A percentile compares a stretch with the other conserved stretches of the same genome.
Evolutionary conservation across 768 basidiomycete genomes (phyloP).

Genomic region (Termitomyces sp.): DNA sequence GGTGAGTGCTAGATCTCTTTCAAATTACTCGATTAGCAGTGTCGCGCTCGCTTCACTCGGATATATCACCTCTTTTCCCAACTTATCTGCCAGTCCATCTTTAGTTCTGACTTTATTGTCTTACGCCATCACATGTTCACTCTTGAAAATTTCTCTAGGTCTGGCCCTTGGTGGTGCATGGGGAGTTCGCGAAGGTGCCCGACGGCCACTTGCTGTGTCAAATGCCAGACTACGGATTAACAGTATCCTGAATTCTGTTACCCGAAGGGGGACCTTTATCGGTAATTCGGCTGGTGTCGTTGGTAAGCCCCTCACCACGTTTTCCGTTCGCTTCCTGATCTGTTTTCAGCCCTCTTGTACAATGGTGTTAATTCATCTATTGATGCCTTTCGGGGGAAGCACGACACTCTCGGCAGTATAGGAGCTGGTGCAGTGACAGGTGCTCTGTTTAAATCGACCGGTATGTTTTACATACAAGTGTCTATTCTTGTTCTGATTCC

Average conservation of each 20-base stretch:
- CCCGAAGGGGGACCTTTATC: conserved; percentile 93
- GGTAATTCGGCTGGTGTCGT: conserved; percentile 98
- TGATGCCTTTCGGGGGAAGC: conserved; percentile 82
- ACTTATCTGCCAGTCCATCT: conserved; percentile 48
- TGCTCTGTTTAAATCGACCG: conserved; percentile 88
- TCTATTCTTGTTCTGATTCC: conserved; percentile 25
- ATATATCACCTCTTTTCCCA: conserved; percentile 61
- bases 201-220: conserved; percentile 79
- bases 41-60: conserved; percentile 37
- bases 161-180: conserved; percentile 91
- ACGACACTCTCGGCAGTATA: conserved; percentile 90
- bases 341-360: conserved; percentile 80
- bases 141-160: conserved; percentile 58
- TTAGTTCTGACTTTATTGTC: conserved; percentile 70
- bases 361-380: conserved; percentile 95
- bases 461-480: conserved; percentile 44
- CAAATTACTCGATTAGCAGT: conserved; percentile 51
- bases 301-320: conserved; percentile 57
- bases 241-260: conserved; percentile 93
- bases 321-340: conserved; percentile 23
- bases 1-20: conserved; percentile 72
- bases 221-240: conserved; percentile 91
- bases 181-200: conserved; percentile 93
- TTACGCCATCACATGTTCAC: conserved; percentile 74
- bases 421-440: conserved; percentile 88